phyloP scores from a whole-genome alignment of 768 basidiomycete species.

The Inosperma sp. region DNA sequence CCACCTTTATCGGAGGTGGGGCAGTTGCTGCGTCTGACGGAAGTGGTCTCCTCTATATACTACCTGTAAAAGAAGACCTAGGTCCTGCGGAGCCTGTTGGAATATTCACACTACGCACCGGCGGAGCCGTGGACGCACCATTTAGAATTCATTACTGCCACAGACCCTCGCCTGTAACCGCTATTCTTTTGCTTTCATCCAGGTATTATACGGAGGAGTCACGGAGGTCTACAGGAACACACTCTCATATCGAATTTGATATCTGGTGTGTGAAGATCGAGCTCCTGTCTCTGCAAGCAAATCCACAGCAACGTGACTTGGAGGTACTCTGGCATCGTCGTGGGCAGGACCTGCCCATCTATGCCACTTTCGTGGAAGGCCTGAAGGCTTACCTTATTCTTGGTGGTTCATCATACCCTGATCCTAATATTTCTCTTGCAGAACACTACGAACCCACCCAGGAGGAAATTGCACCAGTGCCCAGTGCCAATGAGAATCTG shows the following conservation, averaged over 20 bases:
- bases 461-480: slow-evolving; percentile 68
- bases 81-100: slow-evolving; percentile 46
- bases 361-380: slow-evolving; percentile 43
- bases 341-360: slow-evolving; percentile 67
- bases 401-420: slow-evolving; percentile 53
- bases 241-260: slow-evolving; percentile 48
- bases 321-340: slow-evolving; percentile 65
- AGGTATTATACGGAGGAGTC: slow-evolving; percentile 35
- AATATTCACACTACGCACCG: slow-evolving; percentile 43
- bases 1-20: slow-evolving; percentile 47
- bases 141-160: slow-evolving; percentile 43
- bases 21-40: slow-evolving; percentile 65
- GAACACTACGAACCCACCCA: slow-evolving; percentile 51
- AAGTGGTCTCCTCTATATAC: slow-evolving; percentile 57
- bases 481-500: slow-evolving; percentile 51
- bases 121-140: slow-evolving; percentile 37
- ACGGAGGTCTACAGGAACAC: slow-evolving; percentile 22
- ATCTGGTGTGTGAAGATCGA: slow-evolving; percentile 57
- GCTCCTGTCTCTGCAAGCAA: slow-evolving; percentile 33
- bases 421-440: slow-evolving; percentile 29
- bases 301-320: slow-evolving; percentile 34
- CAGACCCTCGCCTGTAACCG: slow-evolving; percentile 34
- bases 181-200: slow-evolving; percentile 55
- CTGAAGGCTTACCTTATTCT: slow-evolving; percentile 50
- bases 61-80: slow-evolving; percentile 40